phyloP scores from a whole-genome alignment of 2,329 filamentous ascomycete genomes.

The Anthostomella pinea region DNA sequence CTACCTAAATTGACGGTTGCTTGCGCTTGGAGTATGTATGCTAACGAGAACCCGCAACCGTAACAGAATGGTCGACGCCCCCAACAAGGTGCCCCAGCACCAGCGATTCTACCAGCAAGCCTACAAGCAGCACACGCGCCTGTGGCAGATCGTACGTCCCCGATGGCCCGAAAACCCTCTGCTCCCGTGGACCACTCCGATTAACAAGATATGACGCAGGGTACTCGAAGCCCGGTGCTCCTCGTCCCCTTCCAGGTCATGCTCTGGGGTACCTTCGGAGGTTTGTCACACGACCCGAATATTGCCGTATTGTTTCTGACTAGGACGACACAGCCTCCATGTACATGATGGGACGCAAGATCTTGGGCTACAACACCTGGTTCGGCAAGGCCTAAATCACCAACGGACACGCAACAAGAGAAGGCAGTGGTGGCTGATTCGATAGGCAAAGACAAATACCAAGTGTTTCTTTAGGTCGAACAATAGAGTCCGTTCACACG shows the following conservation, averaged over 20 bases:
- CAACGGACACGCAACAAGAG: not conserved
- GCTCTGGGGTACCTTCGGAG: constrained; percentile 60
- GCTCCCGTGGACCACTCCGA: constrained; percentile 4
- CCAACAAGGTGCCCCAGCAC: constrained; percentile 73
- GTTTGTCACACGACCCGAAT: constrained; percentile 43
- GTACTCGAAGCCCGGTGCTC: constrained; percentile 61
- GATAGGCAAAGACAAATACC: constrained; percentile 9
- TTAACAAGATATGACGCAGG: constrained; percentile 42
- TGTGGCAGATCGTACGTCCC: constrained; percentile 74
- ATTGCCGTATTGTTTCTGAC: constrained; percentile 17
- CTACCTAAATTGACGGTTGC: not conserved
- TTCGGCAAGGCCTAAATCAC: constrained; percentile 53
- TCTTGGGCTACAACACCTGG: constrained; percentile 78
- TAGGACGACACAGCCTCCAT: constrained; percentile 44
- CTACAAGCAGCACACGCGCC: constrained; percentile 63
- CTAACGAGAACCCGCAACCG: constrained; percentile 31
- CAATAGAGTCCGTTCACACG: constrained; percentile 22
- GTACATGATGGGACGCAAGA: constrained; percentile 73
- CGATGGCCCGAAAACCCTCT: constrained; percentile 11
- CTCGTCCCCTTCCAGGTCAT: constrained; percentile 67
- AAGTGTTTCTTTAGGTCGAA: constrained; percentile 17
- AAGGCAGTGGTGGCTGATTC: constrained; percentile 8
- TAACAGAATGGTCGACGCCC: constrained; percentile 64
- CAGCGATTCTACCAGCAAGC: constrained; percentile 74
- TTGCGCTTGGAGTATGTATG: constrained; percentile 14